Evolutionary conservation across 2,329 filamentous ascomycete genomes (phyloP), one percentile per base, ranked within the genome.

Genomic region (Fusarium penzigii): DNA sequence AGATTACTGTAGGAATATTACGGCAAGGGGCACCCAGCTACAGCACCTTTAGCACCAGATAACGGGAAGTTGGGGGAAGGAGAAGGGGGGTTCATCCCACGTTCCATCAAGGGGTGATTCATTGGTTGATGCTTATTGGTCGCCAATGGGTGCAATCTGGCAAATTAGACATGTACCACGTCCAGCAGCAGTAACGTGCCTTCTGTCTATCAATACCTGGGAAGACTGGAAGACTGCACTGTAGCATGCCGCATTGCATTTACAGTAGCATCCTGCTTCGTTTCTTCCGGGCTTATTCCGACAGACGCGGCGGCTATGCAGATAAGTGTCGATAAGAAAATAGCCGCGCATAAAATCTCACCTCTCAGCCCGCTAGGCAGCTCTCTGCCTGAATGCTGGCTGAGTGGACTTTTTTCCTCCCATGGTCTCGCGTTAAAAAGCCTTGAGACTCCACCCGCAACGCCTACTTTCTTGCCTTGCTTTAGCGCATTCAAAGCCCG

Each of bases 31-130:
- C 17, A 20, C 39, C 20, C 39, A 49, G 57, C 39, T 44, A 42
- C 49, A 44, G 57, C 54, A 45, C 45, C 50, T 44, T 43, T 52
- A 44, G 57, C 54, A 45, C 45, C 50, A 55, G 54, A 58, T 50
- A 58, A 46, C 59, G 57, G 29, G 48, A 55, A 34, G 25, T 13
- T 16, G 39, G 39, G 39, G 32, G 32, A 14, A 25, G 20, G 20
- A 25, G 20, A 25, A 25, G 20, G 20, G 20, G 20, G 20, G 20
- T 25, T 25, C 20, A 12, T 36, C 32, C 32, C 32, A 36, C 32
- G 32, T 36, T 36, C 32, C 32, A 12, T 36, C 32, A 12, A 36
- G 32, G 32, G 32, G 32, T 36, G 32, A 14, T 11, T 36, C 10
- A 36, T 36, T 36, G 32, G 32, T 9, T 36, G 10, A 12, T 36